A percentile compares a stretch with the other conserved stretches of the same genome.
These are phyloP conservation scores for Trebouxia sp. DNA, from an alignment of 139 green algal genomes.

Conservation along the genomic window DNA sequence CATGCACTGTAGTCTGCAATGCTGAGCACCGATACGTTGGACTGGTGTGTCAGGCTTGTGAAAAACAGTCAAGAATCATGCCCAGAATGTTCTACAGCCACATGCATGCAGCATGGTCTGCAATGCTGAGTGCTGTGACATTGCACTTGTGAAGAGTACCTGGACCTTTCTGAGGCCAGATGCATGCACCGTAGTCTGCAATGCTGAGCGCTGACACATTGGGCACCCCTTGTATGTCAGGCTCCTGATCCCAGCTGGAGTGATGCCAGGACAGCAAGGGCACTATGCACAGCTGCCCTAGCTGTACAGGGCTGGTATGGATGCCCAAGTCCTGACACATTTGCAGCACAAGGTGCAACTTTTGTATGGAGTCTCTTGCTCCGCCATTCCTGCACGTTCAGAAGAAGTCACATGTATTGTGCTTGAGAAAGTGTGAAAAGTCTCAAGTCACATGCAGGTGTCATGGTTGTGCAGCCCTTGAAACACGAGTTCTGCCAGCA, in stretches of 20 bases:
- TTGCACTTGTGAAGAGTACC: constrained; percentile 23
- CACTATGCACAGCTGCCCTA: constrained; percentile 53
- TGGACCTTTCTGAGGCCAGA: constrained; percentile 35
- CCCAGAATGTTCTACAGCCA: too few species aligned
- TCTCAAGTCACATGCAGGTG: not conserved
- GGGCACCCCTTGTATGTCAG: constrained; percentile 48
- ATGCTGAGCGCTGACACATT: not conserved
- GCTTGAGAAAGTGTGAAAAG: not conserved
- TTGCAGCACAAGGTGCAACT: constrained; percentile 55
- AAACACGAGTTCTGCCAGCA: too few species aligned
- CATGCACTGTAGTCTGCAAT: not conserved
- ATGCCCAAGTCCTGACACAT: constrained; percentile 63
- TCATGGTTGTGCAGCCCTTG: too few species aligned
- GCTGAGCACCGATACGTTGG: too few species aligned
- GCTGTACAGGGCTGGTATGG: constrained; percentile 43
- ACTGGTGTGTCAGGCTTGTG: too few species aligned
- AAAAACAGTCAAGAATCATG: too few species aligned
- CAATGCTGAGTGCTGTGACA: too few species aligned
- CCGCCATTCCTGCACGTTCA: not conserved
- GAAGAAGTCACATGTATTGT: not conserved
- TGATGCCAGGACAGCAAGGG: constrained; percentile 59
- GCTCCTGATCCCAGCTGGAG: constrained; percentile 52
- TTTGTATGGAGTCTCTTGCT: constrained; percentile 32
- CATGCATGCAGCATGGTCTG: too few species aligned
- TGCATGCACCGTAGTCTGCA: constrained; percentile 51